phyloP scores from a whole-genome alignment of 805 yeast genomes.

The Ogataea kodamae region DNA sequence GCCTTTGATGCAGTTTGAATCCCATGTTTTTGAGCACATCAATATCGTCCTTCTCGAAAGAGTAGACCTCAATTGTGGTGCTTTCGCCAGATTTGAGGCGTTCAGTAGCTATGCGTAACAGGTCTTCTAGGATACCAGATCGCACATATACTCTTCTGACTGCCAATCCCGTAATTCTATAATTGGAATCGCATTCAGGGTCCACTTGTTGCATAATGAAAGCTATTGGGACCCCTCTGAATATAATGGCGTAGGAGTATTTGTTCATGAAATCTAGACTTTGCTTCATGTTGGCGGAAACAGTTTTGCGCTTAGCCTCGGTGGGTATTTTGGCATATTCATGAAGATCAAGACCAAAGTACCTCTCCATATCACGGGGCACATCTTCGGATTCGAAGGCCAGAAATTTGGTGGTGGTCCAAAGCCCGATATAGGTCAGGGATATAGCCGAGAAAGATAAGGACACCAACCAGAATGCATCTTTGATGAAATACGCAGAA shows the following conservation, averaged over 20 bases:
- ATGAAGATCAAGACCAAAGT: slow-evolving; percentile 52
- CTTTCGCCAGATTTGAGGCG: slow-evolving; percentile 39
- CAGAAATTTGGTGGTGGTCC: slow-evolving; percentile 47
- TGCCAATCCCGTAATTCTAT: slow-evolving; percentile 55
- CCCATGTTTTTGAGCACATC: slow-evolving; percentile 39
- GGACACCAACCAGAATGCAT: slow-evolving; percentile 35
- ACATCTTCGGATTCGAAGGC: slow-evolving; percentile 38
- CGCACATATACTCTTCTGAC: slow-evolving; percentile 64
- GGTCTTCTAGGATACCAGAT: slow-evolving; percentile 61
- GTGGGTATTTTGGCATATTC: slow-evolving; percentile 36
- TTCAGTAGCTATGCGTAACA: slow-evolving; percentile 56
- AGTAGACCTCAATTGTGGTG: slow-evolving; percentile 47
- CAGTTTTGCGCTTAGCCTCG: slow-evolving; percentile 10
- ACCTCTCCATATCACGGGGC: slow-evolving; percentile 33
- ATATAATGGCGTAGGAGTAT: slow-evolving; percentile 54
- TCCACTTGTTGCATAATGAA: slow-evolving; percentile 44
- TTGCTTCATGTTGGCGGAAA: slow-evolving; percentile 20
- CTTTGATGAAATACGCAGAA: slow-evolving; percentile 24
- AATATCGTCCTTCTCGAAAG: slow-evolving; percentile 45
- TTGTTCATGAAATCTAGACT: slow-evolving; percentile 30
- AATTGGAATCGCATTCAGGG: slow-evolving; percentile 25
- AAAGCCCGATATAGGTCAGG: slow-evolving; percentile 38
- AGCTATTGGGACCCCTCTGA: slow-evolving; percentile 73
- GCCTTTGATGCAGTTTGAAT: slow-evolving; percentile 37
- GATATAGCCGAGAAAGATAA: slow-evolving; percentile 37